Base-by-base conservation (phyloP, 495 filamentous ascomycete genomes). In the Xylaria venustula region DNA sequence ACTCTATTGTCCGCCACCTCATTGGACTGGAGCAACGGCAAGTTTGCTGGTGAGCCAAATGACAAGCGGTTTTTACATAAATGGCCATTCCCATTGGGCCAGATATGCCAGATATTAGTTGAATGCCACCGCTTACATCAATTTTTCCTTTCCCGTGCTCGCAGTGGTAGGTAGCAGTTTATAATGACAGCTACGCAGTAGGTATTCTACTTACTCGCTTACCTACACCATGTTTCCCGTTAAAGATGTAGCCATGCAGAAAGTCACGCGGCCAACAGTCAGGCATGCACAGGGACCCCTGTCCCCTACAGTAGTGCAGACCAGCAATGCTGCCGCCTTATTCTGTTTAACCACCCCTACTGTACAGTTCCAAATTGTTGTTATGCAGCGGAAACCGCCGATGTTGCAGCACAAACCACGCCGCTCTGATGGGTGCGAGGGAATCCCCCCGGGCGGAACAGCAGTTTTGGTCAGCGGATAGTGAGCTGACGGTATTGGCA, bases 221-320 rank as follows among this genome's bases (percentile, higher is more conserved):
- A n/a, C n/a, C n/a, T n/a, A n/a, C n/a, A n/a, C n/a, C n/a, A n/a
- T n/a, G 14, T 37, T 20, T 22, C 26, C 1, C 25, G 48, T 22
- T 55, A 5, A 34, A 34, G 11, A n/a, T n/a, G 30, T n/a, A 55
- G 53, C 53, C 15, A 55, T 55, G 53, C 41, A 51, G 26, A 19
- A 60, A 37, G 58, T 60, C 58, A 60, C 47, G 58, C 42, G 58
- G 48, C 40, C 48, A 54, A 26, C 58, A 41, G 7, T 20, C 46
- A 49, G 20, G 15, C 15, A 46, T 51, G 46, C 34, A 59, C 23
- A 59, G 36, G 36, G 36, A 15, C 22, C 56, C 46, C 40, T 45
- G 53, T 45, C 37, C 9, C 30, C 37, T 12, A 34, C 11, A 11
- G 30, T 4, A 5, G 11, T 5, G 30, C 30, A 32, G 9, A 4